Evolutionary conservation across 805 yeast species (phyloP), one percentile per base, ranked within the genome.

Genomic region (Metschnikowia dekortorum): DNA sequence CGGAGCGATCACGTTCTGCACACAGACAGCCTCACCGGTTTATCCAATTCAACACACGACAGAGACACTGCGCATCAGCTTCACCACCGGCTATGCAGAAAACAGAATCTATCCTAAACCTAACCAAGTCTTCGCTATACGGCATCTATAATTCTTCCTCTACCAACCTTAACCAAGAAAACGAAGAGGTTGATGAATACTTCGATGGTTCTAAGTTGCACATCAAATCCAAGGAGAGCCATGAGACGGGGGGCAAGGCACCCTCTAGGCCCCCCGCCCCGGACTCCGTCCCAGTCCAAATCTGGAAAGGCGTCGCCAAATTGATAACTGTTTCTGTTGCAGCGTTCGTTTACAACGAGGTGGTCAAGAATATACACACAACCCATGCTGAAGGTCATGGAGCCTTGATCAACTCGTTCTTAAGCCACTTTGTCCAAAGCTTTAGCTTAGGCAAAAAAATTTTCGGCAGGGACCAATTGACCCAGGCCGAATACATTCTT

Each of bases 281-380:
- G 4, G 48, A 46, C 2, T 28, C 46, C 8, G 35, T 42, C 32
- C 43, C 45, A 7, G 38, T 46, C 13, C 29, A 44, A 16, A 34
- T 43, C n/a, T 7, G 36, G 33, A 33, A 41, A 11, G 33, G 37
- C 8, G 32, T 38, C 14, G 44, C 49, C 42, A 67, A 68, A 38
- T 37, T 67, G 16, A 34, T 58, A 3, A 48, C 67, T 16, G 63
- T 72, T 46, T 72, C 79, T 8, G 50, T 66, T 4, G 70, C 78
- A 30, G 87, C 88, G 9, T 76, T 74, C 46, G 57, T 78, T 7
- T 82, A 81, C 62, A 78, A 82, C 59, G 79, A 71, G 53, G 64
- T 83, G 37, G 74, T 81, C 9, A 74, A 70, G 47, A 79, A 80
- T 55, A 68, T 82, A 49, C 80, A 80, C 61, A 78, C 65, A 54